Percentiles rank a stretch among this genome's conserved stretches.
Evolutionary conservation across 2,329 filamentous ascomycete species (phyloP).

Genomic region (Calycina marina): DNA sequence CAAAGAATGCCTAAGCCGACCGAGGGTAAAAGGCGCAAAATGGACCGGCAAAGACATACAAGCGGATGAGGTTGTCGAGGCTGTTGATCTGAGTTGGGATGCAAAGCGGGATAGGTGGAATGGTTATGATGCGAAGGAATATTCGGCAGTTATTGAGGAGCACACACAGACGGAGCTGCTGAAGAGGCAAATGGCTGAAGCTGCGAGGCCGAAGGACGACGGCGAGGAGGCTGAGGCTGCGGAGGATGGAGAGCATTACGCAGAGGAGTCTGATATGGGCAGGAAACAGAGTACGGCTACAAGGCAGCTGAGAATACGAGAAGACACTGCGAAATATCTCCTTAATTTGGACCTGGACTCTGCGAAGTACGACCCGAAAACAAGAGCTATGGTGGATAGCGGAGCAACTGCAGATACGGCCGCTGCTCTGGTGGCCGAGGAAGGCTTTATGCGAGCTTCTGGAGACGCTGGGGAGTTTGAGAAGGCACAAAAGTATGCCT

Average conservation of each 20-base stretch:
- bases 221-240: constrained; percentile 37
- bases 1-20: constrained; percentile 83
- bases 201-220: constrained; percentile 30
- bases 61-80: constrained; percentile 75
- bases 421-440: constrained; percentile 74
- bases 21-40: constrained; percentile 76
- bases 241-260: constrained; percentile 60
- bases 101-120: constrained; percentile 97
- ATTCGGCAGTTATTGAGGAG: constrained; percentile 73
- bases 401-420: constrained; percentile 70
- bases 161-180: constrained; percentile 77
- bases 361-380: constrained; percentile 96
- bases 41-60: constrained; percentile 91
- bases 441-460: constrained; percentile 77
- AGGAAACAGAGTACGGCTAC: constrained; percentile 84
- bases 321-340: constrained; percentile 95
- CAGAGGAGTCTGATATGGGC: constrained; percentile 94
- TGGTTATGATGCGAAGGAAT: constrained; percentile 85
- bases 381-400: constrained; percentile 74
- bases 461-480: constrained; percentile 92
- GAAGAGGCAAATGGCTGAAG: constrained; percentile 33
- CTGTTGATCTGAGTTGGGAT: constrained; percentile 85
- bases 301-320: constrained; percentile 76
- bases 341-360: constrained; percentile 91
- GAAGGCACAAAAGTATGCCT: constrained; percentile 75